Base-by-base conservation (phyloP, 2,329 filamentous ascomycete genomes). In the Stagonosporopsis chrysanthemi region DNA sequence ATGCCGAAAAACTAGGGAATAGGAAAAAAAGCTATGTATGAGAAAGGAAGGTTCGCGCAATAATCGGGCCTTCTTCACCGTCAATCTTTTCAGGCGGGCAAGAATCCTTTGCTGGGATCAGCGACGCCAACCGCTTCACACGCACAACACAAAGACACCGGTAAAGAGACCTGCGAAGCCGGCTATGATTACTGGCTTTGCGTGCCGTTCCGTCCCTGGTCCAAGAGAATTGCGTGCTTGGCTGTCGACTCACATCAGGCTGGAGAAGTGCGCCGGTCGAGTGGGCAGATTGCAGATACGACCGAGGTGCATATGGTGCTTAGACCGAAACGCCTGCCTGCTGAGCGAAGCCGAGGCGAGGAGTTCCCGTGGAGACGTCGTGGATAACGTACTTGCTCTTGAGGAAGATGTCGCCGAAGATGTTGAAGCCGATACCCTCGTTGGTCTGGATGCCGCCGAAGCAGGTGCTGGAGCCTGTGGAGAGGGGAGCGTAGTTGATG, bases 391-490 rank as follows among this genome's bases (percentile, higher is more conserved):
- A 92, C 61, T 90, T 81, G 52, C 85, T 85, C 84, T 95, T 95
- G 64, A 95, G 82, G 79, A 92, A 91, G 53, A 90, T 82, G 59
- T 93, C 90, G 9, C 91, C 91, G 53, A 93, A 84, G 69, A 96
- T 91, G 53, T 83, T 86, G 61, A 88, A 82, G 6, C 81, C 82
- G 43, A 88, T 75, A n/a, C 82, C 84, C 1, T 75, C 69, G 66
- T 84, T 81, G 62, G 77, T 81, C 80, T 95, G 91, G 61, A 96
- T 84, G 45, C 90, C 91, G 52, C 91, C 91, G 74, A 86, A 93
- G 81, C 91, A 95, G 53, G 68, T 75, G 31, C 66, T 66, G 58
- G 71, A 71, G n/a, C 75, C 76, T 8, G 68, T 58, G 9, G 69
- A 63, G 46, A 79, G 59, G 6, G 81, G 77, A 0, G 81, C 75